A percentile compares a stretch with the other conserved stretches of the same genome.
Conservation (phyloP, 2,329 filamentous ascomycete genomes). For the Acephala macrosclerotiorum region DNA sequence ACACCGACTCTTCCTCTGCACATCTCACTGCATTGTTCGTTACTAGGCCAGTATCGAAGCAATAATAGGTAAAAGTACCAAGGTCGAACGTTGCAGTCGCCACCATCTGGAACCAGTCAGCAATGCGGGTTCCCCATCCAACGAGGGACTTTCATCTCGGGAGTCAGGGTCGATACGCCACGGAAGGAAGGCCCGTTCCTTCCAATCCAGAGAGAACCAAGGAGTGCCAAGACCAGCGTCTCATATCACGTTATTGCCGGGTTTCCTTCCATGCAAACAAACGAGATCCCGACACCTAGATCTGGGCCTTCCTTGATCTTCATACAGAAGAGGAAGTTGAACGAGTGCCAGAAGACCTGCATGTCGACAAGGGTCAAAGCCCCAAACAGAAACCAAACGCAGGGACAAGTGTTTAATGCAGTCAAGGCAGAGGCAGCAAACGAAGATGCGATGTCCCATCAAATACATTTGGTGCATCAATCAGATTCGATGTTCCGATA, state of each 20-base stretch:
- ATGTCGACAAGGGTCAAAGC: not conserved
- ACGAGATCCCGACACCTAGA: not conserved
- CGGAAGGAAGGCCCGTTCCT: conserved; percentile 5
- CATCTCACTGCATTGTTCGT: not conserved
- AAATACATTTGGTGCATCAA: no score
- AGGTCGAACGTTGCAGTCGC: not conserved
- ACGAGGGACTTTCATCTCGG: not conserved
- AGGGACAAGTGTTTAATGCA: conserved; percentile 6
- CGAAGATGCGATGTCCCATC: conserved; percentile 6
- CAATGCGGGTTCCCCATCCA: conserved; percentile 1
- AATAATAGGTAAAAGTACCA: not conserved
- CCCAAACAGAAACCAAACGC: conserved; percentile 2
- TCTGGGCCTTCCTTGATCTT: not conserved
- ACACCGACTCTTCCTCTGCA: not conserved
- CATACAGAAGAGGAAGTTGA: not conserved
- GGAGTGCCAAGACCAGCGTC: not conserved
- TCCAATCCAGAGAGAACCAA: not conserved
- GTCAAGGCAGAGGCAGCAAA: conserved; percentile 1
- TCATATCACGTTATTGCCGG: not conserved
- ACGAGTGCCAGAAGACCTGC: conserved; percentile 2
- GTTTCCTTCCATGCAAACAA: not conserved
- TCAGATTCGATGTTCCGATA: conserved; percentile 6
- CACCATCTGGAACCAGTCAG: not conserved
- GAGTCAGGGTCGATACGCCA: conserved; percentile 2
- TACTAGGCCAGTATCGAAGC: not conserved